Percentiles rank a stretch among this genome's conserved stretches.
Evolutionary conservation across 768 basidiomycete species (phyloP).

Genomic region (Mycena amicta): DNA sequence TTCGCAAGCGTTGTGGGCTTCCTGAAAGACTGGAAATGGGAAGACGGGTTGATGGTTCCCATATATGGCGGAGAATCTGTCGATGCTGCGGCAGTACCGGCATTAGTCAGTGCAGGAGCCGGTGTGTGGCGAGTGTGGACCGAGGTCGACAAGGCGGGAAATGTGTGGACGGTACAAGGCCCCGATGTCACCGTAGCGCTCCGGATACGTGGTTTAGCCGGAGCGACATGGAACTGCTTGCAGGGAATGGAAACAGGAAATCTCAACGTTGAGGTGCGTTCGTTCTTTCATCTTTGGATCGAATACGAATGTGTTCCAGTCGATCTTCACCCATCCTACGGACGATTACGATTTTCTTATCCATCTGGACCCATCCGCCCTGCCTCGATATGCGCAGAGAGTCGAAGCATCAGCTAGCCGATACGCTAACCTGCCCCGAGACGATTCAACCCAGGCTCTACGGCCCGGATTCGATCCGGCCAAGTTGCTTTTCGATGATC

Average conservation of each 20-base stretch:
- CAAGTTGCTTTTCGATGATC: slow-evolving; percentile 61
- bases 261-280: slow-evolving; percentile 61
- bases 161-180: slow-evolving; percentile 71
- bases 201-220: slow-evolving; percentile 71
- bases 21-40: slow-evolving; percentile 85
- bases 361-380: slow-evolving; percentile 61
- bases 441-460: slow-evolving; percentile 29
- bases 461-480: slow-evolving; percentile 85
- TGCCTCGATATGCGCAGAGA: slow-evolving; percentile 79
- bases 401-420: slow-evolving; percentile 45
- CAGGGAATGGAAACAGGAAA: slow-evolving; percentile 50
- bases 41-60: slow-evolving; percentile 71
- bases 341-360: slow-evolving; percentile 87
- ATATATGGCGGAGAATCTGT: slow-evolving; percentile 54
- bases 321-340: slow-evolving; percentile 83
- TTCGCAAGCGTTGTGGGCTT: slow-evolving; percentile 76
- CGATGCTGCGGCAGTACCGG: slow-evolving; percentile 24
- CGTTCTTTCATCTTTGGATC: background rate
- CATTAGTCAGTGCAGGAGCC: slow-evolving; percentile 26
- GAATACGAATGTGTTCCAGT: slow-evolving; percentile 41
- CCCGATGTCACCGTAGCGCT: slow-evolving; percentile 75
- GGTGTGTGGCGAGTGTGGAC: slow-evolving; percentile 82
- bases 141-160: slow-evolving; percentile 72
- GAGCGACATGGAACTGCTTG: slow-evolving; percentile 68
- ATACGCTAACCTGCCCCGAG: slow-evolving; percentile 47